Evolutionary conservation across 2,329 filamentous ascomycete genomes (phyloP).

Genomic region (Neoscytalidium dimidiatum): DNA sequence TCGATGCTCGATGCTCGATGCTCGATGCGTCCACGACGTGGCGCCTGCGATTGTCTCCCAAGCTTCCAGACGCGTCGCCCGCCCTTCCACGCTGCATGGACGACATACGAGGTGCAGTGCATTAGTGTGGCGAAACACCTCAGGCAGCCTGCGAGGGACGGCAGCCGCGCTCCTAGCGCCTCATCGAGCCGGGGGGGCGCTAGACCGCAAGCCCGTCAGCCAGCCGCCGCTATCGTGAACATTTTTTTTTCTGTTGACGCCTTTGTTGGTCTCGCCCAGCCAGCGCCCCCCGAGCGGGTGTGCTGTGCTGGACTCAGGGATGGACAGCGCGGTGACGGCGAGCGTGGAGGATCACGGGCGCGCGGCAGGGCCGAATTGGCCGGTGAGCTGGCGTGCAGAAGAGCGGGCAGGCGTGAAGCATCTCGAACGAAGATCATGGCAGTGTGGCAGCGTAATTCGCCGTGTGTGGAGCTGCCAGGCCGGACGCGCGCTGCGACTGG

Average conservation of each 20-base stretch:
- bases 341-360: too few species aligned
- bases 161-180: conserved; percentile 6
- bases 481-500: conserved; percentile 7
- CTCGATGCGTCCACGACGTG: conserved; percentile 1
- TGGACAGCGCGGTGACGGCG: neutral
- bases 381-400: conserved; percentile 15
- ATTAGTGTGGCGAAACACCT: conserved; percentile 17
- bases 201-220: conserved; percentile 7
- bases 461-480: conserved; percentile 10
- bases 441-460: conserved; percentile 13
- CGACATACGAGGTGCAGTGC: conserved; percentile 10
- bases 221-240: conserved; percentile 14
- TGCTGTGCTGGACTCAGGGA: neutral
- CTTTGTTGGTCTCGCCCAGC: neutral
- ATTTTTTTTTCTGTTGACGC: conserved; percentile 3
- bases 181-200: neutral
- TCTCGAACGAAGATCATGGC: conserved; percentile 15
- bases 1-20: too few species aligned
- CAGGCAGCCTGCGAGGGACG: conserved; percentile 15
- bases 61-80: conserved; percentile 16
- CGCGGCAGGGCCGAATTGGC: conserved; percentile 15
- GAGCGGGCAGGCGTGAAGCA: conserved; percentile 12
- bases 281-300: neutral
- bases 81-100: neutral
- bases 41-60: neutral